Evolutionary conservation across 2,329 filamentous ascomycete genomes (phyloP), one percentile per base, ranked within the genome.

Genomic region (Didymella keratinophila): DNA sequence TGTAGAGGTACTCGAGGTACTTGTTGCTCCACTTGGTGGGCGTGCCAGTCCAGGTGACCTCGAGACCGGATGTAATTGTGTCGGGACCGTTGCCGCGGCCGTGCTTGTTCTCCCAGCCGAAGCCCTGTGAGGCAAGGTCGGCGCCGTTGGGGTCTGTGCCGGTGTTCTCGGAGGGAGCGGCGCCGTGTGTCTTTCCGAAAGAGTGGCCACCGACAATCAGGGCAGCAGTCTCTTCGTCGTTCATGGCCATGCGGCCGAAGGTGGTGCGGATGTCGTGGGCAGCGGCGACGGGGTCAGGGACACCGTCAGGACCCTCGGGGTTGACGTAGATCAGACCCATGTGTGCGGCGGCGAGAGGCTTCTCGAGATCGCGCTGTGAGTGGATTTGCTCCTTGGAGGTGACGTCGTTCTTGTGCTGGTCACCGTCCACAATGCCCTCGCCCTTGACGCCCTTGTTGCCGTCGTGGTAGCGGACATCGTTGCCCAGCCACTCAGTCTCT

Each of bases 261-360:
- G 90, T 91, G 58, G 82, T 83, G 63, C 89, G 89, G 72, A 93
- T 93, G 69, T 93, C 90, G 56, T 83, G 78, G 41, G 86, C 90
- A 1, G 90, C 84, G 14, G 88, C 87, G 39, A 88, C 76, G 20
- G 89, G 87, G 71, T 93, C 89, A 3, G 89, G 88, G 54, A 84
- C 84, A 60, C 86, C 89, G 66, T 92, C 87, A 27, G 90, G 90
- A 8, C 90, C 71, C 76, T 92, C 88, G 2, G 90, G 90, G 80
- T 93, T 92, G 61, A 92, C 89, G 75, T 93, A 93, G 74, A 93
- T 93, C 69, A 93, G 79, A 71, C 90, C 90, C 87, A 91, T 90
- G 78, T 90, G 86, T 28, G 87, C 81, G 42, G 89, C 87, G 8
- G 81, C 89, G 14, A 93, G 76, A 2, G 89, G 89, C 69, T 83